These are phyloP conservation scores for Metschnikowia matae DNA, from an alignment of 805 yeast species.

Conservation along the genomic window DNA sequence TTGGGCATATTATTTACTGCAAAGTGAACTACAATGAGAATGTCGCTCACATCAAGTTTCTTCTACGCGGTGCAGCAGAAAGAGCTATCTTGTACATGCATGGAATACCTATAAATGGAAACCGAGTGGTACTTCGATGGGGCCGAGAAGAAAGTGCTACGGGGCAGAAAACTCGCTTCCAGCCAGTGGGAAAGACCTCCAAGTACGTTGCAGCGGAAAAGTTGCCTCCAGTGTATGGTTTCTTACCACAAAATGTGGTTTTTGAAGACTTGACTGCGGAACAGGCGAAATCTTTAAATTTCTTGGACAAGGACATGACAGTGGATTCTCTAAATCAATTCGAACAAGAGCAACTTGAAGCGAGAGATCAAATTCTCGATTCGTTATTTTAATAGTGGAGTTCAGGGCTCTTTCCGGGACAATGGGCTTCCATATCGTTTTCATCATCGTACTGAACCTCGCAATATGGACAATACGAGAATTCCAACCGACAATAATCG, in stretches of 20 bases:
- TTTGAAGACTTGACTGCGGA: slow-evolving; percentile 17
- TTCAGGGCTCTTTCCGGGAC: slow-evolving; percentile 13
- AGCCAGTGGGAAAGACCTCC: slow-evolving; percentile 9
- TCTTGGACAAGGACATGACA: slow-evolving; percentile 17
- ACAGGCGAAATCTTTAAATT: slow-evolving; percentile 10
- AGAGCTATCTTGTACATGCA: slow-evolving; percentile 32
- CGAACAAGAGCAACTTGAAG: slow-evolving; percentile 3
- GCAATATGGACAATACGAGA: slow-evolving; percentile 16
- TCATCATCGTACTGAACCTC: slow-evolving; percentile 8
- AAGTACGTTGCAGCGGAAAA: slow-evolving; percentile 14
- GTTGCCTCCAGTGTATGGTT: slow-evolving; percentile 21
- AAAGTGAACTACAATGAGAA: slow-evolving; percentile 18
- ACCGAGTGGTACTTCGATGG: slow-evolving; percentile 30
- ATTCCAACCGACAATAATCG: slow-evolving; percentile 6
- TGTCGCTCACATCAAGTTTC: slow-evolving; percentile 25
- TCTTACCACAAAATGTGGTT: slow-evolving; percentile 15
- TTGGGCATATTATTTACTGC: slow-evolving; percentile 47
- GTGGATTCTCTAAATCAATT: slow-evolving; percentile 18
- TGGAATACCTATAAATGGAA: slow-evolving; percentile 27
- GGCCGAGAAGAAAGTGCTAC: slow-evolving; percentile 20
- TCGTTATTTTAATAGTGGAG: slow-evolving; percentile 1
- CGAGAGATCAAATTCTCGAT: slow-evolving; percentile 5
- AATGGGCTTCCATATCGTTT: slow-evolving; percentile 9
- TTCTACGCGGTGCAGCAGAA: slow-evolving; percentile 34
- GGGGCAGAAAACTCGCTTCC: slow-evolving; percentile 5